Conservation (phyloP, 768 basidiomycete genomes). For the Pisolithus marmoratus region DNA sequence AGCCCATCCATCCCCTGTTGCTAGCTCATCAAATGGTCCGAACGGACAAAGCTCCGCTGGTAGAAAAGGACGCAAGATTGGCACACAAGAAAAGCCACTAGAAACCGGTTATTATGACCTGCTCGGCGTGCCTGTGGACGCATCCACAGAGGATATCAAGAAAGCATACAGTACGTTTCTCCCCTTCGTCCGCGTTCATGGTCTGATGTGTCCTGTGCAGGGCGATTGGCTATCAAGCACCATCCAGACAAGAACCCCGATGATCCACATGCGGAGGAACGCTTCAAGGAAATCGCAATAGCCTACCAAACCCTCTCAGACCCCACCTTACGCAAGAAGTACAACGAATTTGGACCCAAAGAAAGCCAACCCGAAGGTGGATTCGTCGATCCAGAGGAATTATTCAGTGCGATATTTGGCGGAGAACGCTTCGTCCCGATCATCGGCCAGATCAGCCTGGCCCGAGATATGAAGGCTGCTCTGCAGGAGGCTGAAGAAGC, state of each 20-base stretch:
- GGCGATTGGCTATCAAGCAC: slow-evolving; percentile 81
- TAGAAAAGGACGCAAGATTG: slow-evolving; percentile 70
- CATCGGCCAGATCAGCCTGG: slow-evolving; percentile 84
- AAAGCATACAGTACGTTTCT: slow-evolving; percentile 73
- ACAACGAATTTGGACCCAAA: slow-evolving; percentile 87
- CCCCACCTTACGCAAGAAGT: slow-evolving; percentile 67
- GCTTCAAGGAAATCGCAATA: slow-evolving; percentile 88
- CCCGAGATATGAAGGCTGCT: slow-evolving; percentile 88
- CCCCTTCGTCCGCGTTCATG: background rate
- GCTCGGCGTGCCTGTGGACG: slow-evolving; percentile 67
- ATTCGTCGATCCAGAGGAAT: slow-evolving; percentile 81
- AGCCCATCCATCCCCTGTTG: slow-evolving; percentile 4
- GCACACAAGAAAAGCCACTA: slow-evolving; percentile 81
- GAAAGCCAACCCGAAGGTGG: slow-evolving; percentile 80
- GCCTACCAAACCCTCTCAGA: slow-evolving; percentile 87
- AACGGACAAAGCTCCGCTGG: slow-evolving; percentile 10
- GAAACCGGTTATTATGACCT: slow-evolving; percentile 92
- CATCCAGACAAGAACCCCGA: slow-evolving; percentile 92
- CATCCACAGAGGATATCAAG: slow-evolving; percentile 82
- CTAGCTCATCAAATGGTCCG: slow-evolving; percentile 16
- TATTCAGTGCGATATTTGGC: slow-evolving; percentile 82
- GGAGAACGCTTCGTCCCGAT: slow-evolving; percentile 82
- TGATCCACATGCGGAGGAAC: slow-evolving; percentile 78
- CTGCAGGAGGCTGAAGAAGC: slow-evolving; percentile 81
- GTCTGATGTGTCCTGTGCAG: slow-evolving; percentile 29